phyloP scores from a whole-genome alignment of 1,284 basidiomycete species.

The Microbotryum violaceum region DNA sequence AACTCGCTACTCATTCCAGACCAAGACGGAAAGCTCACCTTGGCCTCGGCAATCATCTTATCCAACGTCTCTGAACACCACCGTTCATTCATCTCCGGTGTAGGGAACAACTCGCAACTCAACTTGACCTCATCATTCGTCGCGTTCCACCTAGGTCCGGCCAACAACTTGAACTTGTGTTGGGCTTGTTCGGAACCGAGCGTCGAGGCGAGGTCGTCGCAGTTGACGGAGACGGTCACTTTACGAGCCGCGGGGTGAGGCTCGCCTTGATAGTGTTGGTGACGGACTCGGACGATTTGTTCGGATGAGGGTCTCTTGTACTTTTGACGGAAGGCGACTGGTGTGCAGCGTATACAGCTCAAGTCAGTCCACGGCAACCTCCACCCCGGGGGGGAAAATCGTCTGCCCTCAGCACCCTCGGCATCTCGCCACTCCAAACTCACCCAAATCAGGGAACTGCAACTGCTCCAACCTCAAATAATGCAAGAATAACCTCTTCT shows the following conservation, averaged over 20 bases:
- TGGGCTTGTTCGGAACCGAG: constrained; percentile 22
- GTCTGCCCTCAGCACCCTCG: neutral
- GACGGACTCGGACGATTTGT: constrained; percentile 35
- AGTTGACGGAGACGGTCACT: constrained; percentile 36
- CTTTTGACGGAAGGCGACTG: constrained; percentile 35
- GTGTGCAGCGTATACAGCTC: neutral
- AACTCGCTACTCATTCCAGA: neutral
- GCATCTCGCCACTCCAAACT: neutral
- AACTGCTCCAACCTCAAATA: constrained; percentile 35
- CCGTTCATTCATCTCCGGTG: constrained; percentile 42
- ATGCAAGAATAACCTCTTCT: constrained; percentile 32
- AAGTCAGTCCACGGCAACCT: neutral
- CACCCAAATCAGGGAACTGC: constrained; percentile 33
- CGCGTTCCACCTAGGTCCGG: constrained; percentile 36
- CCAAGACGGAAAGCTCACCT: constrained; percentile 28
- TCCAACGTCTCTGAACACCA: constrained; percentile 45
- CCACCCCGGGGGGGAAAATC: neutral
- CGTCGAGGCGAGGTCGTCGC: constrained; percentile 33
- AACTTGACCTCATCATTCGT: constrained; percentile 37
- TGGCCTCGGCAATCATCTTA: constrained; percentile 39
- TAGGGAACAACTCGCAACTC: constrained; percentile 39
- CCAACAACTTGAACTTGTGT: constrained; percentile 43
- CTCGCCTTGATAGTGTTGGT: constrained; percentile 42
- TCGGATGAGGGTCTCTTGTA: constrained; percentile 35
- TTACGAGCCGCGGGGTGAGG: constrained; percentile 41